Evolutionary conservation across 805 yeast genomes (phyloP).

Genomic region (Starmerella floris): DNA sequence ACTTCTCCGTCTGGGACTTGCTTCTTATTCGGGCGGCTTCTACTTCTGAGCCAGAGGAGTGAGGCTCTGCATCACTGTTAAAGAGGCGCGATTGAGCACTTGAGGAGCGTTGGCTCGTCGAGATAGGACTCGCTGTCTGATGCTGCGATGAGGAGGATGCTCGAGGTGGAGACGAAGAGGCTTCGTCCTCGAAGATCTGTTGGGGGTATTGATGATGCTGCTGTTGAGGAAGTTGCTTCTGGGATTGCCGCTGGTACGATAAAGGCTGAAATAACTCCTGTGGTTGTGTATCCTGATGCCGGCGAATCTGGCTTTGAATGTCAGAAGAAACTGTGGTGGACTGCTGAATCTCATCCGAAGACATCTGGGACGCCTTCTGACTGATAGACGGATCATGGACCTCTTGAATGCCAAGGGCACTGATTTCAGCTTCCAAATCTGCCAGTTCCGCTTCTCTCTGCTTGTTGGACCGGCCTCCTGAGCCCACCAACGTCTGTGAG

Average conservation of each 20-base stretch:
- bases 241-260: not conserved
- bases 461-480: not conserved
- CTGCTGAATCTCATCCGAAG: no score
- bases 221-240: not conserved
- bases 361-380: no score
- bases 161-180: no score
- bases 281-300: no score
- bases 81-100: not conserved
- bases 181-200: no score
- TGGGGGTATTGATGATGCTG: not conserved
- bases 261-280: no score
- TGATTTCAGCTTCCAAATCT: constrained; percentile 10
- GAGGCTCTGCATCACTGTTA: not conserved
- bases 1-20: no score
- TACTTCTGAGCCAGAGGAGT: not conserved
- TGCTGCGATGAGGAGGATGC: not conserved
- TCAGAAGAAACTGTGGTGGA: no score
- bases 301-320: no score
- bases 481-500: constrained; percentile 1
- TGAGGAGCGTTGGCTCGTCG: constrained; percentile 1
- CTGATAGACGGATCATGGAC: no score
- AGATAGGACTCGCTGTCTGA: not conserved
- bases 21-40: no score
- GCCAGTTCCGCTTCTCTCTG: not conserved
- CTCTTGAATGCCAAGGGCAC: constrained; percentile 8